Conservation (phyloP, 106 monocot species). For the Agapanthus africanus region DNA sequence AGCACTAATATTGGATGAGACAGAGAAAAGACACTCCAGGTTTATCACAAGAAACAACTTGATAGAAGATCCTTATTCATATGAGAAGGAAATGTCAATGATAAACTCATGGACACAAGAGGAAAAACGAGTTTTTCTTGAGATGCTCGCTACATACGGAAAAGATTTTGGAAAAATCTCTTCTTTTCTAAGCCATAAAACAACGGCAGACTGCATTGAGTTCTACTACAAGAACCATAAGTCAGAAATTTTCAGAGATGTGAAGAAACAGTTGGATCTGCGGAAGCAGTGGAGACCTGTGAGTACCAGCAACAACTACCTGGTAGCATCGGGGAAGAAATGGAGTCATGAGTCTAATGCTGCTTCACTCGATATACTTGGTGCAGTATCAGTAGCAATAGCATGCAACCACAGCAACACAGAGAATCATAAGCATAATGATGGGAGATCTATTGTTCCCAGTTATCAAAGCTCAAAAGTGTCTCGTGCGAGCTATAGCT, state of each 20-base stretch:
- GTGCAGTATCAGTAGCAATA: not conserved
- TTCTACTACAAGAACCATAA: slow-evolving; percentile 95
- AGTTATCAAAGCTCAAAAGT: slow-evolving; percentile 21
- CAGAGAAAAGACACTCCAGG: slow-evolving; percentile 36
- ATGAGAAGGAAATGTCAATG: slow-evolving; percentile 56
- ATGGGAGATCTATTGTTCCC: no score
- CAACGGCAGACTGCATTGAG: slow-evolving; percentile 87
- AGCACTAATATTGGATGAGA: slow-evolving; percentile 54
- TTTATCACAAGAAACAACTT: slow-evolving; percentile 65
- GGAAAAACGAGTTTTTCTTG: slow-evolving; percentile 73
- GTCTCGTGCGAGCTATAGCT: no score
- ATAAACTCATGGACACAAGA: slow-evolving; percentile 82
- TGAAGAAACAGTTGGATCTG: slow-evolving; percentile 42
- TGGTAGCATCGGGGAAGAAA: slow-evolving; percentile 48
- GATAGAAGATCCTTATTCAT: slow-evolving; percentile 53
- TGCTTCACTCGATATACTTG: slow-evolving; percentile 31
- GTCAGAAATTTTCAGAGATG: slow-evolving; percentile 61
- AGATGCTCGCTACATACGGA: slow-evolving; percentile 3
- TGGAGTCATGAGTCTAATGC: slow-evolving; percentile 43
- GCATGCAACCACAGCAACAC: no score
- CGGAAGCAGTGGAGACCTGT: slow-evolving; percentile 36
- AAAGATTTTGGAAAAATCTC: slow-evolving; percentile 78
- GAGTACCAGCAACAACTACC: slow-evolving; percentile 20
- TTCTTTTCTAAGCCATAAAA: slow-evolving; percentile 69
- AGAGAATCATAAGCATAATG: no score